Conservation (phyloP, 106 monocot genomes). For the Phalaenopsis aphrodite region DNA sequence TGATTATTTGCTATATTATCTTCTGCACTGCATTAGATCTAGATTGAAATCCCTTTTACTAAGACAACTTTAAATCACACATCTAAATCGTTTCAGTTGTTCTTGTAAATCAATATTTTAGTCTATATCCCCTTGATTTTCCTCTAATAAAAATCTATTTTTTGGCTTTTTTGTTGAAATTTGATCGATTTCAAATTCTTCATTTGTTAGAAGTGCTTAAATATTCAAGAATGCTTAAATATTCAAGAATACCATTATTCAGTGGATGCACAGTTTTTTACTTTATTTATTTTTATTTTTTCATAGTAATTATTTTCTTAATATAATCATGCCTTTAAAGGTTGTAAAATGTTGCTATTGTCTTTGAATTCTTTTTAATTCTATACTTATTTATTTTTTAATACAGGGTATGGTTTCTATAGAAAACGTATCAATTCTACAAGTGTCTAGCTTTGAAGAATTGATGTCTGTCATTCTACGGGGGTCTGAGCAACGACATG, state of each 20-base stretch:
- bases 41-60: neutral
- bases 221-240: no score
- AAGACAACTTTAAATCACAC: neutral
- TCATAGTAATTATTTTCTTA: neutral
- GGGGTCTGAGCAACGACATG: conserved; percentile 85
- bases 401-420: conserved; percentile 86
- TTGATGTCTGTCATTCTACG: conserved; percentile 44
- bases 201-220: neutral
- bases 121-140: neutral
- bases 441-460: conserved; percentile 73
- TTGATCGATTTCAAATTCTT: neutral
- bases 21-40: neutral
- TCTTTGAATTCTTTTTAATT: neutral
- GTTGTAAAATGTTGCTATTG: neutral
- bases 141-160: neutral
- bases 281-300: neutral
- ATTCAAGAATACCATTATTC: neutral
- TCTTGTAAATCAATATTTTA: neutral
- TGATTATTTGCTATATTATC: neutral
- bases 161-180: neutral
- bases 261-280: neutral
- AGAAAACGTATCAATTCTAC: conserved; percentile 72
- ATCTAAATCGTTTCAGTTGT: neutral
- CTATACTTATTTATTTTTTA: neutral
- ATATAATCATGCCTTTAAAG: neutral